Evolutionary conservation across 2,329 filamentous ascomycete species (phyloP), one percentile per base, ranked within the genome.

Genomic region (Botrytis porri): DNA sequence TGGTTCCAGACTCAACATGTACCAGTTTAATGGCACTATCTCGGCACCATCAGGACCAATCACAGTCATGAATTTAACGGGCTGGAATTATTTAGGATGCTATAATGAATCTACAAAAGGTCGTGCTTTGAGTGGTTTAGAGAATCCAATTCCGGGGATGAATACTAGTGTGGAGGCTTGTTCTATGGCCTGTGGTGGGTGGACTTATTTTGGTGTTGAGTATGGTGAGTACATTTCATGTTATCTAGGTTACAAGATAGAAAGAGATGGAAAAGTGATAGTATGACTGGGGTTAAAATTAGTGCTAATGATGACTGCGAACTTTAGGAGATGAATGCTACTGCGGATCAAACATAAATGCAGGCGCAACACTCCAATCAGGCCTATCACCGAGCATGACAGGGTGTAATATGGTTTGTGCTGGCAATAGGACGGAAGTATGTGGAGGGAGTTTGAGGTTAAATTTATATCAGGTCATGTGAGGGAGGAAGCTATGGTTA

Each of bases 141-240:
- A 57, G 2, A 41, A 66, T n/a, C 61, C 75, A 25, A 72, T 73
- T 22, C 22, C 70, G 1, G 65, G 71, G 9, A 75, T 71, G 29
- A 75, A 77, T 60, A 80, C 79, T 75, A 77, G 77, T 16, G 73
- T 81, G 29, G 51, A 63, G 18, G n/a, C 74, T 20, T 82, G 81
- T 71, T 76, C 74, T 9, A 66, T 74, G 1, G 74, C 77, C 29
- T 82, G 79, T 69, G 67, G 72, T 1, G 78, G 75, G 1, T 83
- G 80, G 64, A 79, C 73, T 5, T 82, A 80, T 73, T 81, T 81
- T 48, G 83, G 82, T 45, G 80, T 83, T 16, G 83, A 84, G 70
- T 84, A 82, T 74, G 76, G 77, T 48, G 75, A 69, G 65, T 57
- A 32, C 25, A n/a, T 14, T 8, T 57, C 16, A n/a, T 57, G 35